Percentiles rank a stretch among this genome's conserved stretches.
These are phyloP conservation scores for Penicillium sp. DNA, from an alignment of 2,329 filamentous ascomycete species.

Conservation along the genomic window DNA sequence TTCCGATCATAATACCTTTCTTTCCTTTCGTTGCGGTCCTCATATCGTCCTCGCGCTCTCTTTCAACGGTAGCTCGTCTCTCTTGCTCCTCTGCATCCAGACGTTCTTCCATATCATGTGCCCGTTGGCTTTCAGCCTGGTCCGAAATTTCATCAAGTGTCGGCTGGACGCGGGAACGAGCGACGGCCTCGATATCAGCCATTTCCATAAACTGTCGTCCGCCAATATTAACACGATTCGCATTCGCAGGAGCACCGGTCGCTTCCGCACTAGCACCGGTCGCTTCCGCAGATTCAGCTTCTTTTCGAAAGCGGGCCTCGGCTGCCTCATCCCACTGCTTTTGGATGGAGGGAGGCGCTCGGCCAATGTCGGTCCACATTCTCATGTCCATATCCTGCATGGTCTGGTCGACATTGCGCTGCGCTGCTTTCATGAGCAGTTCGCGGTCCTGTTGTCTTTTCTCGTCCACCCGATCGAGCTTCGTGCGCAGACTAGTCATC, in stretches of 20 bases:
- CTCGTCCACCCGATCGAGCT: conserved; percentile 44
- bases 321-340: conserved; percentile 80
- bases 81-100: conserved; percentile 65
- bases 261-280: conserved; percentile 58
- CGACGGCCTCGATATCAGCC: conserved; percentile 75
- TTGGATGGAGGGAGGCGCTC: conserved; percentile 64
- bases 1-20: too few species aligned
- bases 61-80: conserved; percentile 52
- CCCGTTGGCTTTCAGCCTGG: conserved; percentile 69
- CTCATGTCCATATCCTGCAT: conserved; percentile 80
- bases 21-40: conserved; percentile 30
- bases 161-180: conserved; percentile 73
- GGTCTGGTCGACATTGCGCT: conserved; percentile 77
- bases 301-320: conserved; percentile 62
- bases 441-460: conserved; percentile 68
- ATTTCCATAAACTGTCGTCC: conserved; percentile 77
- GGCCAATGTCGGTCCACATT: conserved; percentile 73
- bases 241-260: conserved; percentile 53
- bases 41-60: conserved; percentile 39
- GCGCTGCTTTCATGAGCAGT: conserved; percentile 71
- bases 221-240: conserved; percentile 64
- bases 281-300: conserved; percentile 61
- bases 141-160: conserved; percentile 81
- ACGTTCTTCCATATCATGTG: conserved; percentile 61
- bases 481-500: conserved; percentile 76